phyloP scores from a whole-genome alignment of 2,329 filamentous ascomycete genomes.

The Xylaria multiplex region DNA sequence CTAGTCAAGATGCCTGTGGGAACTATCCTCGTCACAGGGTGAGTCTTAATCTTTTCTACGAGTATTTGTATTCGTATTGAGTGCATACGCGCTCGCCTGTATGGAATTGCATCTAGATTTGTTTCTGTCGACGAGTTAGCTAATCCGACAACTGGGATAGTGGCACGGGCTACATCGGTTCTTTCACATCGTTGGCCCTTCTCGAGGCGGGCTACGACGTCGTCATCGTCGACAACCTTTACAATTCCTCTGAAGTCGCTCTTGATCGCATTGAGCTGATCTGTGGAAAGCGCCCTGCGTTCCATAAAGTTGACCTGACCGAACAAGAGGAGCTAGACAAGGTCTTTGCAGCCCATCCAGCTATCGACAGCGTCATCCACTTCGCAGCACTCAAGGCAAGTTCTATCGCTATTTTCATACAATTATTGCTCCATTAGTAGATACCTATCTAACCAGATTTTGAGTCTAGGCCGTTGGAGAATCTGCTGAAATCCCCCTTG shows the following conservation, averaged over 20 bases:
- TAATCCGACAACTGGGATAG: constrained; percentile 57
- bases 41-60: constrained; percentile 52
- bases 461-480: constrained; percentile 85
- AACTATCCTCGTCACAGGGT: constrained; percentile 94
- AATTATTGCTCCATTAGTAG: background rate
- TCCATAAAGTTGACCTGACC: constrained; percentile 89
- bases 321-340: constrained; percentile 84
- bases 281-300: constrained; percentile 84
- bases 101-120: background rate
- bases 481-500: constrained; percentile 90
- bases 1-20: constrained; percentile 74
- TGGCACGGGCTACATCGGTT: constrained; percentile 99
- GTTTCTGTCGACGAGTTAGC: constrained; percentile 1
- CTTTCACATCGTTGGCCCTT: constrained; percentile 91
- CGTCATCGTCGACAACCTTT: constrained; percentile 94
- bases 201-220: constrained; percentile 96
- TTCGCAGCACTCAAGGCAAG: constrained; percentile 94
- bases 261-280: constrained; percentile 96
- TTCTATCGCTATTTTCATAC: constrained; percentile 21
- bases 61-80: background rate
- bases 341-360: constrained; percentile 87
- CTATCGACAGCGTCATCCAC: constrained; percentile 98
- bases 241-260: constrained; percentile 93
- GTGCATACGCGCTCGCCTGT: background rate
- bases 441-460: constrained; percentile 37